phyloP scores from a whole-genome alignment of 2,329 filamentous ascomycete species.

The Nigrograna mackinnonii region DNA sequence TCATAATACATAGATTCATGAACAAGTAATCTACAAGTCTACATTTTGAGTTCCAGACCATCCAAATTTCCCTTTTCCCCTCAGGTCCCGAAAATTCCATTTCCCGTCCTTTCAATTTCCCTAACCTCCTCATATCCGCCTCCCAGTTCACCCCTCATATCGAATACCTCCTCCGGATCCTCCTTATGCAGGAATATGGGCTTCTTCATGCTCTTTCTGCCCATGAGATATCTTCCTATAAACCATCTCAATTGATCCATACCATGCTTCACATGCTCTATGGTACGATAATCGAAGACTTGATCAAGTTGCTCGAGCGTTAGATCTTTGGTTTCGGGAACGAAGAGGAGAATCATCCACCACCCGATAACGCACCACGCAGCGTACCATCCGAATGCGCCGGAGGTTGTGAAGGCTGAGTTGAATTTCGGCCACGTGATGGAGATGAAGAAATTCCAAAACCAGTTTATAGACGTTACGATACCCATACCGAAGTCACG shows the following conservation, averaged over 20 bases:
- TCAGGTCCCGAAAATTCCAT: too few species aligned
- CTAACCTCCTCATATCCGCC: slow-evolving; percentile 1
- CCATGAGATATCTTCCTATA: slow-evolving; percentile 10
- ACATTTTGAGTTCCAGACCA: too few species aligned
- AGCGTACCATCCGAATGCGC: slow-evolving; percentile 21
- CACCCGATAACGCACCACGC: slow-evolving; percentile 20
- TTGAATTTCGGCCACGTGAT: slow-evolving; percentile 22
- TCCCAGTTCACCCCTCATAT: slow-evolving; percentile 3
- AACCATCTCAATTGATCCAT: slow-evolving; percentile 15
- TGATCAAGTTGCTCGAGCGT: slow-evolving; percentile 21
- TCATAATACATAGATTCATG: too few species aligned
- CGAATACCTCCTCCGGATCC: slow-evolving; percentile 7
- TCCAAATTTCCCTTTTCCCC: too few species aligned
- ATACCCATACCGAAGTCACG: slow-evolving; percentile 23
- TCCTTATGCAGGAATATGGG: slow-evolving; percentile 9
- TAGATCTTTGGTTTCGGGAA: slow-evolving; percentile 21
- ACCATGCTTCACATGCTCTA: slow-evolving; percentile 14
- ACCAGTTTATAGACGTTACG: slow-evolving; percentile 19
- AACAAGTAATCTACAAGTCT: too few species aligned
- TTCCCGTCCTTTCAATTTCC: too few species aligned
- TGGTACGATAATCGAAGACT: slow-evolving; percentile 16
- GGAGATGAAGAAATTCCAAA: slow-evolving; percentile 22
- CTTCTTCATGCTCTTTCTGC: slow-evolving; percentile 11
- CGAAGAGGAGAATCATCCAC: slow-evolving; percentile 18
- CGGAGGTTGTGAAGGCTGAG: slow-evolving; percentile 9